Evolutionary conservation across 148 eudicot species (phyloP).

Genomic region (Tetragonia tetragonoides): DNA sequence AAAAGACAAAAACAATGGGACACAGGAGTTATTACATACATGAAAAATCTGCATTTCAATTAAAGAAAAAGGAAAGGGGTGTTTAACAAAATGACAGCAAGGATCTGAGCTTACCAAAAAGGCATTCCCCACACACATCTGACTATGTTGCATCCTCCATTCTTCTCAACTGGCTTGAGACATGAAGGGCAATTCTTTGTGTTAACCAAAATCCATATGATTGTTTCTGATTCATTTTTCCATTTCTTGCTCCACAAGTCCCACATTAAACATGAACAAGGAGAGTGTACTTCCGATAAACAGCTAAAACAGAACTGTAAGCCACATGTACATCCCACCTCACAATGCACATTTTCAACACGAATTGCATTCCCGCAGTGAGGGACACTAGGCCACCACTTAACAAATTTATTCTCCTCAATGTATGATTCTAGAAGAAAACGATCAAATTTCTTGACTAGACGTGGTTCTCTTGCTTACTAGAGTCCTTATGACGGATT

Average conservation of each 20-base stretch:
- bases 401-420: slow-evolving; percentile 72
- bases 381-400: slow-evolving; percentile 81
- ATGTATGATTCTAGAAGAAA: slow-evolving; percentile 74
- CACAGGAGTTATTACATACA: no score
- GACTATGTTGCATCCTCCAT: slow-evolving; percentile 77
- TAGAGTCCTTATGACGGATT: slow-evolving; percentile 49
- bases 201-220: slow-evolving; percentile 64
- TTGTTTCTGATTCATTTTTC: slow-evolving; percentile 58
- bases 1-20: no score
- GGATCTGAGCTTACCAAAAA: slow-evolving; percentile 49
- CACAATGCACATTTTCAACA: slow-evolving; percentile 52
- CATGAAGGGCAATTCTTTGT: slow-evolving; percentile 75
- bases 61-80: no score
- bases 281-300: slow-evolving; percentile 68
- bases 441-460: slow-evolving; percentile 69
- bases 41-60: no score
- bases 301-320: slow-evolving; percentile 73
- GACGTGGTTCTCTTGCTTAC: slow-evolving; percentile 46
- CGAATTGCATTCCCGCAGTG: slow-evolving; percentile 86
- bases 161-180: slow-evolving; percentile 70
- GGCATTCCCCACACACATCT: slow-evolving; percentile 65
- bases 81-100: not conserved
- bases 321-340: slow-evolving; percentile 78
- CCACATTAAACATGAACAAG: slow-evolving; percentile 87
- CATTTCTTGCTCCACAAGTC: slow-evolving; percentile 68